Conservation (phyloP, 345 rosid genomes). For the Syzygium aqueum region DNA sequence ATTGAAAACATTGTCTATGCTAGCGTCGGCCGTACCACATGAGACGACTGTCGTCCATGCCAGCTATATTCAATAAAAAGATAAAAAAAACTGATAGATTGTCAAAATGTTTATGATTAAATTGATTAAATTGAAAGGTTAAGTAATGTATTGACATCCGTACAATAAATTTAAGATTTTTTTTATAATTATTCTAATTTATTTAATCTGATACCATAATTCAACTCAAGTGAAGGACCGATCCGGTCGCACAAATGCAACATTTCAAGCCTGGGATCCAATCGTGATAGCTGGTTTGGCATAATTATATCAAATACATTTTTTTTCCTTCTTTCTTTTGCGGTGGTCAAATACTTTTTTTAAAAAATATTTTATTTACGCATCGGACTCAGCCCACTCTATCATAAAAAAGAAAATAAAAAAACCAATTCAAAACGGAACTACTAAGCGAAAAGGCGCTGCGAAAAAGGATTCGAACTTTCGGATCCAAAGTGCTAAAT, state of each 20-base stretch:
- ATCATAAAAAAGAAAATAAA: background rate
- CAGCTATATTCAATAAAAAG: too few relatives aligned
- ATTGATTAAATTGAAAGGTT: background rate
- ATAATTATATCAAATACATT: too few relatives aligned
- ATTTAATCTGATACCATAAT: background rate
- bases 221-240: background rate
- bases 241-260: background rate
- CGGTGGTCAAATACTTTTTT: background rate
- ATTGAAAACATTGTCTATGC: rapidly evolving
- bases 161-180: background rate
- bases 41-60: rapidly evolving
- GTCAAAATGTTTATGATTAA: background rate
- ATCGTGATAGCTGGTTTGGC: background rate
- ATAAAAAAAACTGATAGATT: too few relatives aligned
- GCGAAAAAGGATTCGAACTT: background rate
- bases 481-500: background rate
- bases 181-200: background rate
- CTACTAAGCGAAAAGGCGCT: background rate
- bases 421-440: background rate
- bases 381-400: background rate
- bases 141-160: rapidly evolving
- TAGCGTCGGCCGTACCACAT: background rate
- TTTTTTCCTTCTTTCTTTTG: background rate
- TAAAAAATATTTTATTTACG: background rate
- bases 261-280: background rate